Evolutionary conservation across 129 eudicot genomes (phyloP).

Genomic region (Solidago caesia): DNA sequence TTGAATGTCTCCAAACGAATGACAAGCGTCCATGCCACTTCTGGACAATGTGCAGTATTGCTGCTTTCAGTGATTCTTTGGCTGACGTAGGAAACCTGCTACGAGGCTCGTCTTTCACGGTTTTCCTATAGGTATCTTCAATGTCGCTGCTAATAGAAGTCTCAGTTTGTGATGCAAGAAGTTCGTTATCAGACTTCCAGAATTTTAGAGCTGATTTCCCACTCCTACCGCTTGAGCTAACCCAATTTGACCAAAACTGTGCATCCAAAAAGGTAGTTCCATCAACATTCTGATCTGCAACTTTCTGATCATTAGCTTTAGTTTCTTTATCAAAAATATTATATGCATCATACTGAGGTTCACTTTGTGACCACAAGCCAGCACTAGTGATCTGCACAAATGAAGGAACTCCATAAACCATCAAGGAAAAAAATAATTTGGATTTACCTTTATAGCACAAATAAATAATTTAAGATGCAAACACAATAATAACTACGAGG

Average conservation of each 20-base stretch:
- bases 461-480: no score
- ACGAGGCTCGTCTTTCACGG: slow-evolving; percentile 52
- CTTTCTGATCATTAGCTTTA: slow-evolving; percentile 29
- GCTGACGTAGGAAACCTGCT: slow-evolving; percentile 53
- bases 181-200: slow-evolving; percentile 55
- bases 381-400: slow-evolving; percentile 78
- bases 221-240: slow-evolving; percentile 48
- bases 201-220: slow-evolving; percentile 44
- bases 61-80: slow-evolving; percentile 71
- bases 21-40: slow-evolving; percentile 89
- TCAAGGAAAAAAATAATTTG: neutral
- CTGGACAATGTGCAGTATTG: slow-evolving; percentile 45
- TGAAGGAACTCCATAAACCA: neutral
- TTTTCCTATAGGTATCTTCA: slow-evolving; percentile 42
- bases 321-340: slow-evolving; percentile 31
- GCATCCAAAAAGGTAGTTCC: slow-evolving; percentile 41
- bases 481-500: neutral
- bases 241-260: slow-evolving; percentile 66
- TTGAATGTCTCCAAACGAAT: slow-evolving; percentile 64
- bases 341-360: slow-evolving; percentile 36
- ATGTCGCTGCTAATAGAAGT: slow-evolving; percentile 36
- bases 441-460: neutral
- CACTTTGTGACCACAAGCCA: slow-evolving; percentile 85
- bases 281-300: slow-evolving; percentile 36
- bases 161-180: slow-evolving; percentile 56